Conservation (phyloP, 2,329 filamentous ascomycete species). For the Cladorrhinum sp. region DNA sequence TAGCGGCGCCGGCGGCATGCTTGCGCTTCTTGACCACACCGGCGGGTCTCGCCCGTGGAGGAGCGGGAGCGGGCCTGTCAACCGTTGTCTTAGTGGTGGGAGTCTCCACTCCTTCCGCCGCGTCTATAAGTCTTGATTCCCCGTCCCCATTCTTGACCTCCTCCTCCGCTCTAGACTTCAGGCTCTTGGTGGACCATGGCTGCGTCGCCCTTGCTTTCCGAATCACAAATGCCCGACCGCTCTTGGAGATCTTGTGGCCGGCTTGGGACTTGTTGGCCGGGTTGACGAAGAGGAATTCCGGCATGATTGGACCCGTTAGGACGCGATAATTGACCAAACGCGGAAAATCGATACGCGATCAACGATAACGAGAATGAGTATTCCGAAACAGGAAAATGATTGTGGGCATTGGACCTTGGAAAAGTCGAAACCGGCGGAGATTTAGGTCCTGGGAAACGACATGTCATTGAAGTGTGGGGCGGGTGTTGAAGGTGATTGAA, state of each 20-base stretch:
- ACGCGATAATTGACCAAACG: too few species aligned
- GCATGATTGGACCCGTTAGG: neutral
- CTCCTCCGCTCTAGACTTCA: neutral
- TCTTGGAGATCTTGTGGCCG: constrained; percentile 18
- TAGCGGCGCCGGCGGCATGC: neutral
- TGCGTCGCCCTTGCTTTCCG: constrained; percentile 13
- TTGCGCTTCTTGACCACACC: neutral
- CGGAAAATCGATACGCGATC: too few species aligned
- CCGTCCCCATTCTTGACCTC: neutral
- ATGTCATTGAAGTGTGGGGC: neutral
- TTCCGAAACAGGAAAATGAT: constrained; percentile 3
- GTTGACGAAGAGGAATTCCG: constrained; percentile 18
- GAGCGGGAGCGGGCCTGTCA: neutral
- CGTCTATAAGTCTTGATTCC: neutral
- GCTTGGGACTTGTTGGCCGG: constrained; percentile 9
- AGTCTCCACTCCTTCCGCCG: neutral
- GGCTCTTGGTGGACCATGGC: constrained; percentile 14
- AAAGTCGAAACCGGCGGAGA: neutral
- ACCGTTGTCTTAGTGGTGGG: neutral
- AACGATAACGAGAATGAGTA: neutral
- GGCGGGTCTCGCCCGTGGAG: neutral
- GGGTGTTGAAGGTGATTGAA: neutral
- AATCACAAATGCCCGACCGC: constrained; percentile 16
- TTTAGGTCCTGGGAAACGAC: neutral
- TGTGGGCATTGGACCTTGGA: neutral